Base-by-base conservation (phyloP, 2,329 filamentous ascomycete species). In the Exophiala viscosa region DNA sequence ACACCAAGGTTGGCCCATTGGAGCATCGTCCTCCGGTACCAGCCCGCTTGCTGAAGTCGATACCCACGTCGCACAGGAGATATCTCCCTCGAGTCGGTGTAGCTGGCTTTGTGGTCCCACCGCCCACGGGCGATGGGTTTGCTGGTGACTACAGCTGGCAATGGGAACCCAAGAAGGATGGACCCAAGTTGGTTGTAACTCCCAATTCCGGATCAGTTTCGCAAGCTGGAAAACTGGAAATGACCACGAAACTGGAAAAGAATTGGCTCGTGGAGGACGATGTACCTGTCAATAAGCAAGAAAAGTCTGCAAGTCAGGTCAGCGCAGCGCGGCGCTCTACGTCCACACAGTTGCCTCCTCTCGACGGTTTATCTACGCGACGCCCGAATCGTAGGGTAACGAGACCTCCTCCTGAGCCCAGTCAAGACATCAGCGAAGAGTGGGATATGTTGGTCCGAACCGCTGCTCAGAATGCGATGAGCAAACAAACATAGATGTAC, bases 1-100 rank as follows among this genome's bases (percentile, higher is more conserved):
- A 85, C 63, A 80, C 82, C 2, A 65, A 77, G 28, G 78, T 79
- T 60, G 84, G 84, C 3, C 83, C 84, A 8, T 82, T 84, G 62
- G 67, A 68, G 2, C 62, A 70, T 23, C 71, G 71, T 18, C 63
- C 74, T 3, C 82, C 82, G 0, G 72, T 85, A 2, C 67, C 79
- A 54, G 79, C 81, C 3, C 80, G 84, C 57, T 74, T 85, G 15
- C 65, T 87, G 49, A 58, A 61, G 40, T 52, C 58, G 3, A 52
- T 43, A 14, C 43, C 40, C 10, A 55, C 47, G 32, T 44, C 32
- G 13, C 54, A 60, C 32, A 51, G 48, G 35, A 52, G 45, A 31
- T 34, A 52, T 18, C 50, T 53, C 6, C 55, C 52, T 7, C 35
- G 41, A 31, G 46, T 59, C 13, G 61, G 61, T 43, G 52, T 62